Evolutionary conservation across 2,329 filamentous ascomycete species (phyloP), one percentile per base, ranked within the genome.

Genomic region (Stachybotrys elegans): DNA sequence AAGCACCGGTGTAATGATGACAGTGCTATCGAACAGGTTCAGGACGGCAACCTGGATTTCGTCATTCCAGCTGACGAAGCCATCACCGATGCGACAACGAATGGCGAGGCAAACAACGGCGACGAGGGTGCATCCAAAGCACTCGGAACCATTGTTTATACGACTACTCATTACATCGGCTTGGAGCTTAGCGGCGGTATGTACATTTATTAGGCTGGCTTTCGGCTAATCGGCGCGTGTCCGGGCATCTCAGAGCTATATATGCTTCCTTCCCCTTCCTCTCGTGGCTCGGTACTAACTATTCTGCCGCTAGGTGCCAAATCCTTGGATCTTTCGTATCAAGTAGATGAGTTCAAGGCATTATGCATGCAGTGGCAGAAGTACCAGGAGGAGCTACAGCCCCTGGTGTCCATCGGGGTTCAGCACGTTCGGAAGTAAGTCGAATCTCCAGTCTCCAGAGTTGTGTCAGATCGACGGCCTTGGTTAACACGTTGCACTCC

Each of bases 81-180:
- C 34, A 66, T 71, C 44, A 69, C 64, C 4, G 69, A 73, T 8
- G 27, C 41, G 22, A 31, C 29, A 32, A 46, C 38, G 6, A 39
- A 39, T 21, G 61, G 66, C 35, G 65, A 69, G 43, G 66, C 63
- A 3, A 43, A 50, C 21, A 20, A 21, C 21, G 51, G 48, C 13
- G 27, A 34, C 11, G 47, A 51, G 34, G 43, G 40, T 16, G n/a
- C 48, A 36, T 42, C 46, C 21, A 42, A 23, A 7, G 46, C 49
- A 14, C n/a, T n/a, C n/a, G n/a, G n/a, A n/a, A 60, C 56, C 35
- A 71, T 73, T 44, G 70, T 97, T 22, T 95, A 88, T 61, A 97
- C 92, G 0, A 90, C 89, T 20, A 96, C 91, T 2, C 92, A 91
- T 63, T 98, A 97, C 61, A 89, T 98, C 58, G 93, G 93, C 27